phyloP scores from a whole-genome alignment of 768 basidiomycete genomes.

The Myochromella boudieri region DNA sequence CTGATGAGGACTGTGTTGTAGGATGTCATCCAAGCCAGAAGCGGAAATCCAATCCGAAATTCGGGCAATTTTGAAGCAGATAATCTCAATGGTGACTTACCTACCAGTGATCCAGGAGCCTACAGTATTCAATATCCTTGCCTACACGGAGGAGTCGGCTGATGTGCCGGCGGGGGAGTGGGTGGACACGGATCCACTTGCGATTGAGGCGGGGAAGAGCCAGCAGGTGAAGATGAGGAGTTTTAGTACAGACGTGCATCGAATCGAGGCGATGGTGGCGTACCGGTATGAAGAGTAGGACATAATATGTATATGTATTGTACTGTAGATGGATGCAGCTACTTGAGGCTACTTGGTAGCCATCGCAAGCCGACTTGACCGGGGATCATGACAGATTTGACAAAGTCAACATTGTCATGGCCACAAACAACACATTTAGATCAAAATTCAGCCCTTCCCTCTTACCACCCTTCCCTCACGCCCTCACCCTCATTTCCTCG shows the following conservation, averaged over 20 bases:
- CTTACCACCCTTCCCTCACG: slow-evolving; percentile 12
- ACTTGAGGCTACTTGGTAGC: no score
- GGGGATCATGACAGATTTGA: slow-evolving; percentile 23
- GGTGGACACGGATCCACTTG: slow-evolving; percentile 92
- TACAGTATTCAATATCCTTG: slow-evolving; percentile 96
- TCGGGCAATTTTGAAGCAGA: slow-evolving; percentile 96
- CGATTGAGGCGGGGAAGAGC: slow-evolving; percentile 91
- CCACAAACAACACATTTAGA: slow-evolving; percentile 17
- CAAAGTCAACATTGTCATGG: slow-evolving; percentile 27
- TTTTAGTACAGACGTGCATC: slow-evolving; percentile 97
- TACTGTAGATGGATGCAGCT: no score
- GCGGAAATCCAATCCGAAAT: slow-evolving; percentile 96
- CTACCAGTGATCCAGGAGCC: slow-evolving; percentile 93
- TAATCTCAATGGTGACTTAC: slow-evolving; percentile 95
- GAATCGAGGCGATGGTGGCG: slow-evolving; percentile 97
- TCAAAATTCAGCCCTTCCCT: slow-evolving; percentile 12
- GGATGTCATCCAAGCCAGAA: slow-evolving; percentile 66
- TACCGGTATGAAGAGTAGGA: slow-evolving; percentile 87
- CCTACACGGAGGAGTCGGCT: slow-evolving; percentile 90
- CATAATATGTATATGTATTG: not conserved
- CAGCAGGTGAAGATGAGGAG: slow-evolving; percentile 93
- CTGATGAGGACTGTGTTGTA: slow-evolving; percentile 23
- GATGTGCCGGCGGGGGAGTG: slow-evolving; percentile 92
- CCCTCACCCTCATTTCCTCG: slow-evolving; percentile 14
- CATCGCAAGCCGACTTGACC: slow-evolving; percentile 17